A percentile compares a stretch with the other conserved stretches of the same genome.
Conservation (phyloP, 805 yeast genomes). For the Metschnikowia cerradonensis region DNA sequence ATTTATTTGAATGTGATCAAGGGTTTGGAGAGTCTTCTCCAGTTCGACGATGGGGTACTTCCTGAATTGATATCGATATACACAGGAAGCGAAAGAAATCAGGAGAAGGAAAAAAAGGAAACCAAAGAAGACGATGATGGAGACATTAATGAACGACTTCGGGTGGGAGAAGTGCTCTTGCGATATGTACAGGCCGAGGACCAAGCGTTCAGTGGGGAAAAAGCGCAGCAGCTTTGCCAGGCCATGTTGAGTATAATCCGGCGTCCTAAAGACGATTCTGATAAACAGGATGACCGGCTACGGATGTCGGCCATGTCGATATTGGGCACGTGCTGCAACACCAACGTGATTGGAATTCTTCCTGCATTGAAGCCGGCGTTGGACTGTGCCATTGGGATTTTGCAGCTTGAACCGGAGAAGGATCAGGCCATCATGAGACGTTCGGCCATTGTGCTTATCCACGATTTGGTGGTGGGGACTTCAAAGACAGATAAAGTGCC, state of each 20-base stretch:
- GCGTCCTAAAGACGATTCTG: conserved; percentile 19
- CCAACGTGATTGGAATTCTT: conserved; percentile 51
- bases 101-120: neutral
- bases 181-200: conserved; percentile 51
- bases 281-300: conserved; percentile 50
- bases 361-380: conserved; percentile 50
- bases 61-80: conserved; percentile 39
- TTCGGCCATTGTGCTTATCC: conserved; percentile 65
- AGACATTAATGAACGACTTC: conserved; percentile 63
- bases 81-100: conserved; percentile 18
- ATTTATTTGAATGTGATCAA: conserved; percentile 81
- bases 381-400: conserved; percentile 75
- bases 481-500: conserved; percentile 44
- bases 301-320: conserved; percentile 87
- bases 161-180: conserved; percentile 76
- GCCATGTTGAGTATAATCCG: conserved; percentile 40
- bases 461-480: conserved; percentile 52
- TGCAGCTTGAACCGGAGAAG: conserved; percentile 49
- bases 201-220: conserved; percentile 43
- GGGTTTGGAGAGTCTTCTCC: conserved; percentile 63
- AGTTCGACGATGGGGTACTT: conserved; percentile 34
- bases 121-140: neutral
- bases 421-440: conserved; percentile 63
- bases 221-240: conserved; percentile 41
- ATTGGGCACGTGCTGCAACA: conserved; percentile 65